Evolutionary conservation across 257 asterid genomes (phyloP), one percentile per base, ranked within the genome.

Genomic region (Solanum bulbocastanum): DNA sequence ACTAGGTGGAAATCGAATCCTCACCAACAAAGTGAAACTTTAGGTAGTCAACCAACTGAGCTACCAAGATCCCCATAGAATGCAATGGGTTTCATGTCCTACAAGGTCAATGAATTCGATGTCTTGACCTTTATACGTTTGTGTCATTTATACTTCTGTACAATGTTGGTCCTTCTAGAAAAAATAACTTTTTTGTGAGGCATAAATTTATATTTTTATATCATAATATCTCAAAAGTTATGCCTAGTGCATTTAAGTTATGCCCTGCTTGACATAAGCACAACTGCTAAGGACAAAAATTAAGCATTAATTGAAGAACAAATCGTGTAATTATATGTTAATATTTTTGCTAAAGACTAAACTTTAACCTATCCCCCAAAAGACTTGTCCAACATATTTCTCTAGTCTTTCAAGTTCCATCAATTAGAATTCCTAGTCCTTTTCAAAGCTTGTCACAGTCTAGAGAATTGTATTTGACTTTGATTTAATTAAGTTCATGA

Each of bases 61-160:
- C 10, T 1, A 5, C 0, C 6, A 1, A 56, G 4, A 56, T 18
- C 4, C 7, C 6, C 1, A 0, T 16, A 56, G 2, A 18, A 18
- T 52, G 6, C 10, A 16, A 52, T 52, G 23, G 18, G n/a, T 52
- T 52, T 52, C 62, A 52, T 52, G 62, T 52, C 23, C n/a, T 25
- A 35, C 5, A 13, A 40, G 84, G 56, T 78, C 6, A 78, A 25
- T 78, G 84, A 78, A 23, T 78, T 42, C 25, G 1, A 37, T 74
- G 0, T 37, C 52, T 74, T 23, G 33, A 37, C 32, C 20, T 37
- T 74, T 37, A 10, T 30, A 78, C 37, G 14, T 8, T 20, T 56
- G 66, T 11, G 66, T 52, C n/a, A 52, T 52, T 52, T 52, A 10
- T 52, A 20, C 1, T 30, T 30, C 1, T 30, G 30, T 30, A 30